Conservation (phyloP, 2,329 filamentous ascomycete genomes). For the Verticillium dahliae region DNA sequence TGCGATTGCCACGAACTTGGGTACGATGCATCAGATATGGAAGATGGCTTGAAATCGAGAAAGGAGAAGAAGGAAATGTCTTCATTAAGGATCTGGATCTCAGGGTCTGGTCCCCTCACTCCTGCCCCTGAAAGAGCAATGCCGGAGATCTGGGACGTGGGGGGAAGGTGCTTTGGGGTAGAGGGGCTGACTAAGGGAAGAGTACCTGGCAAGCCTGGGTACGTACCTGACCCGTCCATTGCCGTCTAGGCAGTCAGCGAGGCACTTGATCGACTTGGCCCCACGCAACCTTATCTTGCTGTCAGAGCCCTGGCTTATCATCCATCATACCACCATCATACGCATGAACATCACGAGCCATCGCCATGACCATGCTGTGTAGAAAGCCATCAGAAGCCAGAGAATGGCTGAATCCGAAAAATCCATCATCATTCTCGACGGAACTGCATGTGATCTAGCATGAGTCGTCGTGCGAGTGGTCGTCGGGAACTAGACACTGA, state of each 20-base stretch:
- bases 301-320: not conserved
- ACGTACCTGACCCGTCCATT: no score
- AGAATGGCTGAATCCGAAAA: not conserved
- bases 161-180: not conserved
- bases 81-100: not conserved
- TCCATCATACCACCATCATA: not conserved
- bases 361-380: not conserved
- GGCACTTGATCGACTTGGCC: not conserved
- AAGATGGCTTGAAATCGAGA: not conserved
- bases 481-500: not conserved
- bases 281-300: constrained; percentile 3
- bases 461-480: not conserved
- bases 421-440: not conserved
- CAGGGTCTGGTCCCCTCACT: not conserved
- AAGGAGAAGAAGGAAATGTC: not conserved
- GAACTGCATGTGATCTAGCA: not conserved
- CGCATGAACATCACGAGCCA: not conserved
- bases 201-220: no score
- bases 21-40: not conserved
- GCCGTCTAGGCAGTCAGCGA: not conserved
- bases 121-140: not conserved
- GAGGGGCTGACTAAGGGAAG: not conserved
- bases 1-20: not conserved
- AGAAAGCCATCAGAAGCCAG: not conserved
- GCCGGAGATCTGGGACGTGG: not conserved